A percentile compares a stretch with the other conserved stretches of the same genome.
Evolutionary conservation across 2,329 filamentous ascomycete species (phyloP).

Genomic region (Sclerotinia sclerotiorum): DNA sequence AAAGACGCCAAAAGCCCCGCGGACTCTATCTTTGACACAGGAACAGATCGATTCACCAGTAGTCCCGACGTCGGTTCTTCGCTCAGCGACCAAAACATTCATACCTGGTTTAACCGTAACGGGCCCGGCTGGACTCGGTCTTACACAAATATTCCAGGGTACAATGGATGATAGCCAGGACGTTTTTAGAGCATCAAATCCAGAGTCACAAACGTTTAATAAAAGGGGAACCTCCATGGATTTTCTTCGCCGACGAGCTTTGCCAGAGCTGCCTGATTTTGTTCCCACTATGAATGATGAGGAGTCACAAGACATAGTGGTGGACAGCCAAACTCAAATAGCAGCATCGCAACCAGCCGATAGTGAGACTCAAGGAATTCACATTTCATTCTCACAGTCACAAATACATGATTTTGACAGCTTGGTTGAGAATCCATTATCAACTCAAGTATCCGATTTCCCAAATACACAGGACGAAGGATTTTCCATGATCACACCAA

Average conservation of each 20-base stretch:
- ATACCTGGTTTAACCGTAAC: slow-evolving; percentile 66
- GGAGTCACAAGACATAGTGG: slow-evolving; percentile 47
- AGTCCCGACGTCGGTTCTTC: slow-evolving; percentile 62
- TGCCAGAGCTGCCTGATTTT: slow-evolving; percentile 46
- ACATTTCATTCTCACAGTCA: slow-evolving; percentile 60
- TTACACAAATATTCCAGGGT: slow-evolving; percentile 88
- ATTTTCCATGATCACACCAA: slow-evolving; percentile 70
- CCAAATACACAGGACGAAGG: slow-evolving; percentile 81
- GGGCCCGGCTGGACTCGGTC: slow-evolving; percentile 64
- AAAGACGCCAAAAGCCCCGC: slow-evolving; percentile 29
- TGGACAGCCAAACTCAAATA: slow-evolving; percentile 49
- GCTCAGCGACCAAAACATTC: slow-evolving; percentile 67
- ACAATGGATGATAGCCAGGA: slow-evolving; percentile 70
- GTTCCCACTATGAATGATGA: slow-evolving; percentile 48
- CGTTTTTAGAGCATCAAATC: slow-evolving; percentile 35
- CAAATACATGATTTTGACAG: slow-evolving; percentile 60
- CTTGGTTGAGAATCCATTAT: slow-evolving; percentile 46
- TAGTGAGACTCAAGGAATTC: slow-evolving; percentile 43
- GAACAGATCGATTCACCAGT: slow-evolving; percentile 48
- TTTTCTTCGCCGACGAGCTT: slow-evolving; percentile 50
- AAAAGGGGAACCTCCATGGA: slow-evolving; percentile 47
- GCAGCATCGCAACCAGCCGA: slow-evolving; percentile 46
- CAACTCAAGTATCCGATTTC: slow-evolving; percentile 66
- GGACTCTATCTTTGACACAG: slow-evolving; percentile 37
- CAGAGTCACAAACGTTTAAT: slow-evolving; percentile 34